phyloP scores from a whole-genome alignment of 2,329 filamentous ascomycete genomes.

The Paecilomyces niveus region DNA sequence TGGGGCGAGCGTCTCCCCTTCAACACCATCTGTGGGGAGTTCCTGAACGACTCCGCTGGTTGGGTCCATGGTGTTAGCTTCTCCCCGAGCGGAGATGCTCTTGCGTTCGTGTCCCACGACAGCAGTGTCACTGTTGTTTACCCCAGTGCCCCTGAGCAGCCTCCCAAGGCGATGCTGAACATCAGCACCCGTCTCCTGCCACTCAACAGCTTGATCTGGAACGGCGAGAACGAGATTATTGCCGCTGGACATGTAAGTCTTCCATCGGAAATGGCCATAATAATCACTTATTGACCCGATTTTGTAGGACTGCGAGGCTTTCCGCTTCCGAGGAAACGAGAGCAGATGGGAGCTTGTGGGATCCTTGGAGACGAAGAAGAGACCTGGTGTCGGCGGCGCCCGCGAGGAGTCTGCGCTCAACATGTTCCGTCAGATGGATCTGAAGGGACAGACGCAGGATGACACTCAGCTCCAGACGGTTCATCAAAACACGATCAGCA shows the following conservation, averaged over 20 bases:
- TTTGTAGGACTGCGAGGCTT: constrained; percentile 65
- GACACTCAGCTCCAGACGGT: constrained; percentile 92
- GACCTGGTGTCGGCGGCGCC: constrained; percentile 50
- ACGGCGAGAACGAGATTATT: constrained; percentile 83
- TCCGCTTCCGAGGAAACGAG: constrained; percentile 74
- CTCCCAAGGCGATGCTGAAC: constrained; percentile 82
- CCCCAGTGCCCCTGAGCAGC: constrained; percentile 81
- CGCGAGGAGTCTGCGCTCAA: constrained; percentile 91
- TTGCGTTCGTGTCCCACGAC: constrained; percentile 92
- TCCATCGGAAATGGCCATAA: not conserved
- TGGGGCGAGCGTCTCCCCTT: constrained; percentile 97
- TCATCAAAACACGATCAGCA: constrained; percentile 94
- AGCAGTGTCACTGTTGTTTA: constrained; percentile 97
- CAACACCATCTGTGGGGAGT: constrained; percentile 97
- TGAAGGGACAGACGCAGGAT: constrained; percentile 86
- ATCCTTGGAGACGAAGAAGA: constrained; percentile 68
- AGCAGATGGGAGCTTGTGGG: constrained; percentile 78
- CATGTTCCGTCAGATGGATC: constrained; percentile 98
- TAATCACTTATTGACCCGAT: not conserved
- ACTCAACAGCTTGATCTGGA: constrained; percentile 91
- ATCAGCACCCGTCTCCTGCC: constrained; percentile 85
- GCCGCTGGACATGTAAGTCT: constrained; percentile 74
- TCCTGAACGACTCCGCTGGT: constrained; percentile 87
- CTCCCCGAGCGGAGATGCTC: constrained; percentile 83
- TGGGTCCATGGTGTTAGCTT: constrained; percentile 95